Evolutionary conservation across 2,329 filamentous ascomycete genomes (phyloP).

Genomic region (Xylariaceae sp.): DNA sequence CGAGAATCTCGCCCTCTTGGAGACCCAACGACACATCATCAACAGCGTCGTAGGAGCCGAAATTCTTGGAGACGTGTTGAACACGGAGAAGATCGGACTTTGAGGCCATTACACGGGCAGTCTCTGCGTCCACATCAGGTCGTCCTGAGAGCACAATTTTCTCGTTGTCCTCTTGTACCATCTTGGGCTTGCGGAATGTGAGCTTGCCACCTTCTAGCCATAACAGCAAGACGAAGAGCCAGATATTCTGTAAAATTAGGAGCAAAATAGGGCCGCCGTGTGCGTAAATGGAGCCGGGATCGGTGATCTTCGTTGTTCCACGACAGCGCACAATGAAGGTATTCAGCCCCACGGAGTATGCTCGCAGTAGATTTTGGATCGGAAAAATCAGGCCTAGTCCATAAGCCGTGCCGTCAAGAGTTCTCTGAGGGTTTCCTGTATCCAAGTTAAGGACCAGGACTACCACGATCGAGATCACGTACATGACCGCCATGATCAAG

Average conservation of each 20-base stretch:
- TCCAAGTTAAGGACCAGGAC: conserved; percentile 21
- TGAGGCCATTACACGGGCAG: conserved; percentile 27
- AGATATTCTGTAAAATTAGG: conserved; percentile 59
- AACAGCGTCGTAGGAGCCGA: conserved; percentile 63
- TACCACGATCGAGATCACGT: conserved; percentile 25
- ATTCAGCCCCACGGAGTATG: conserved; percentile 60
- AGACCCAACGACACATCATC: conserved; percentile 71
- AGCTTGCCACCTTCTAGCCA: conserved; percentile 64
- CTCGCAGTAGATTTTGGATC: conserved; percentile 57
- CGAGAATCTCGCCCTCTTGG: conserved; percentile 66
- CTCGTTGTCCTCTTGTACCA: conserved; percentile 25
- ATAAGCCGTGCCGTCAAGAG: conserved; percentile 56
- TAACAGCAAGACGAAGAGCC: conserved; percentile 60
- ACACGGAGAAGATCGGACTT: conserved; percentile 54
- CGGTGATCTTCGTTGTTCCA: conserved; percentile 37
- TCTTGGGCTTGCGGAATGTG: conserved; percentile 30
- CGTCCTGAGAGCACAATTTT: conserved; percentile 19
- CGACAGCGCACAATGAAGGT: conserved; percentile 60
- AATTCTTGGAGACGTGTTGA: conserved; percentile 65
- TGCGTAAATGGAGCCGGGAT: conserved; percentile 57
- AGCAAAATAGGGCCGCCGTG: conserved; percentile 71
- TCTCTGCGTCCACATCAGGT: conserved; percentile 30
- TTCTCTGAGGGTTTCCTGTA: conserved; percentile 35
- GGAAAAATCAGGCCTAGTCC: conserved; percentile 59
- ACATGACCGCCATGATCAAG: conserved; percentile 25